Conservation (phyloP, 805 yeast species). For the Cyberlindnera xishuangbannaensis region DNA sequence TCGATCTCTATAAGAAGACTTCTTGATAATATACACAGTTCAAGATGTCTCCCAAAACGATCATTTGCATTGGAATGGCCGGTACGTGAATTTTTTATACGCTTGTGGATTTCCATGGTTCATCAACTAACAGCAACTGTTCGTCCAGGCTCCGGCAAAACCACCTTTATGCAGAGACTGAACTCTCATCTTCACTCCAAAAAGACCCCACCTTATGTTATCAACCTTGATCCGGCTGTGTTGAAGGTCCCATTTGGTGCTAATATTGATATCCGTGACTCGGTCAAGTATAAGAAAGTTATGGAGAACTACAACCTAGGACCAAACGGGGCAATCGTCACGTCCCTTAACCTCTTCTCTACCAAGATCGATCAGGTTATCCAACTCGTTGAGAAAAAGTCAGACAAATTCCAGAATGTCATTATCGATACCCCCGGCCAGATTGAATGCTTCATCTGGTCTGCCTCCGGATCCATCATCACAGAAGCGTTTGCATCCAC, state of each 20-base stretch:
- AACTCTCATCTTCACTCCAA: conserved; percentile 80
- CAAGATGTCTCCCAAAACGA: conserved; percentile 37
- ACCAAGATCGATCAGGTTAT: conserved; percentile 97
- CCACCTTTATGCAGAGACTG: conserved; percentile 94
- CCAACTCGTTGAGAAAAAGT: conserved; percentile 72
- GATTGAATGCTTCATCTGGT: conserved; percentile 97
- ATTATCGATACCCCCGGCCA: conserved; percentile 98
- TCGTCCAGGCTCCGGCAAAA: conserved; percentile 75
- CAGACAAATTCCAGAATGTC: conserved; percentile 52
- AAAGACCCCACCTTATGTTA: conserved; percentile 77
- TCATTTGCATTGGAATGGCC: conserved; percentile 61
- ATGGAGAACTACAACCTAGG: conserved; percentile 95
- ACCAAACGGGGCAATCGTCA: conserved; percentile 98
- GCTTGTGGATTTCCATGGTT: too few relatives aligned
- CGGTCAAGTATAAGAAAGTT: conserved; percentile 90
- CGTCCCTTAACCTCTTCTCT: conserved; percentile 84
- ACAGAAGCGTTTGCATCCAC: conserved; percentile 96
- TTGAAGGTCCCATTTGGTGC: conserved; percentile 89
- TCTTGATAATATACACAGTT: too few relatives aligned
- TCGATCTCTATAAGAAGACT: too few relatives aligned
- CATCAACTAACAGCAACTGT: too few relatives aligned
- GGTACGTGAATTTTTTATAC: conserved; percentile 26
- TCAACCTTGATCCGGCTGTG: conserved; percentile 96
- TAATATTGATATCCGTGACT: conserved; percentile 93
- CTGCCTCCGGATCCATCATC: conserved; percentile 93